A percentile compares a stretch with the other conserved stretches of the same genome.
phyloP scores from a whole-genome alignment of 768 basidiomycete species.

The Tylopilus plumbeoviolaceoides region DNA sequence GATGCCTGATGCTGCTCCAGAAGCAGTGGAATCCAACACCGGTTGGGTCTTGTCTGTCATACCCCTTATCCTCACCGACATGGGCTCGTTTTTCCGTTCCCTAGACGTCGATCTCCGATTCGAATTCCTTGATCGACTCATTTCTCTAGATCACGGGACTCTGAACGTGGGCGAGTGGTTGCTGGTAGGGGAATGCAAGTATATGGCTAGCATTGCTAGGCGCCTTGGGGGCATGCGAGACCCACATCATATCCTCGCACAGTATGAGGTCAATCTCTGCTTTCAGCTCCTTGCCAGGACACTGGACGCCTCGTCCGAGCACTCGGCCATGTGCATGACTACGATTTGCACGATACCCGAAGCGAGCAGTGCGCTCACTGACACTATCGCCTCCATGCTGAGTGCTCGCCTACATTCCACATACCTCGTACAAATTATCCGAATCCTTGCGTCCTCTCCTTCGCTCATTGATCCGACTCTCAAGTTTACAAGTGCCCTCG shows the following conservation, averaged over 20 bases:
- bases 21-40: constrained; percentile 31
- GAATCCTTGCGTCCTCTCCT: constrained; percentile 25
- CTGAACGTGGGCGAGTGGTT: constrained; percentile 52
- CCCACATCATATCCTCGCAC: constrained; percentile 37
- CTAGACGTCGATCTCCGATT: constrained; percentile 55
- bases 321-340: constrained; percentile 41
- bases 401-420: constrained; percentile 46
- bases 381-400: constrained; percentile 43
- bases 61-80: constrained; percentile 51
- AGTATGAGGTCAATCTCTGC: constrained; percentile 46
- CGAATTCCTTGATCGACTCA: constrained; percentile 50
- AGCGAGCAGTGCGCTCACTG: constrained; percentile 37
- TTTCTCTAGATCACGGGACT: constrained; percentile 44
- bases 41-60: constrained; percentile 53
- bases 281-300: constrained; percentile 50
- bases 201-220: constrained; percentile 40
- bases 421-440: constrained; percentile 41
- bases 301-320: constrained; percentile 34
- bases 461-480: constrained; percentile 25
- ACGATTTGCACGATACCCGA: constrained; percentile 43
- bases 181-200: constrained; percentile 57
- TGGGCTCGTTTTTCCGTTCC: constrained; percentile 51
- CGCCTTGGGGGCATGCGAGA: constrained; percentile 30
- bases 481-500: constrained; percentile 32
- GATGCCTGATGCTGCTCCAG: constrained; percentile 37